Conservation (phyloP, 495 filamentous ascomycete genomes). For the Bryoglossum gracile region DNA sequence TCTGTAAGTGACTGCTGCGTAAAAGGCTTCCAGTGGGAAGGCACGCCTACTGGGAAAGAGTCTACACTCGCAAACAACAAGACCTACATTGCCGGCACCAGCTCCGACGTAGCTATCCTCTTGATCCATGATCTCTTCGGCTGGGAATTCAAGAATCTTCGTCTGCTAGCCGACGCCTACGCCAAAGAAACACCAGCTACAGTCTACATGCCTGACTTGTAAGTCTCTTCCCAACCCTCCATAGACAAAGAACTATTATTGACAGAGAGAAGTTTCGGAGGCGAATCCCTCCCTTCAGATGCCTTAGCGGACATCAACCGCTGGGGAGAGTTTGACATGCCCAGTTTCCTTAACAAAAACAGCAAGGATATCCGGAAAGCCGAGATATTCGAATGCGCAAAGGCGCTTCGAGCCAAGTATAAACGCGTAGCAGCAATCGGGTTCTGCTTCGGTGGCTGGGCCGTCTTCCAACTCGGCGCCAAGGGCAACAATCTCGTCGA, state of each 20-base stretch:
- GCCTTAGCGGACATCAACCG: no score
- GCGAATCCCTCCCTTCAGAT: conserved; percentile 31
- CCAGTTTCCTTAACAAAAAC: conserved; percentile 29
- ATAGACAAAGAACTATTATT: no score
- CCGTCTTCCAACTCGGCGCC: conserved; percentile 36
- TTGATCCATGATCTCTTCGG: conserved; percentile 44
- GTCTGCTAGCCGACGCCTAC: conserved; percentile 31
- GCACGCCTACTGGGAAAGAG: conserved; percentile 26
- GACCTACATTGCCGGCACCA: conserved; percentile 30
- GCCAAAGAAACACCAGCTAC: conserved; percentile 41
- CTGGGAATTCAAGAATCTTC: conserved; percentile 39
- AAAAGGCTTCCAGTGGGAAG: conserved; percentile 33
- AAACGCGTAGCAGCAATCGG: conserved; percentile 32
- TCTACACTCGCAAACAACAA: conserved; percentile 25
- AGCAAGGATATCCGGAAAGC: conserved; percentile 34
- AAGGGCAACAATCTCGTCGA: conserved; percentile 35
- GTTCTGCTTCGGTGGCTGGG: conserved; percentile 47
- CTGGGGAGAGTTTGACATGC: conserved; percentile 32
- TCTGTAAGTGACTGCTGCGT: no score
- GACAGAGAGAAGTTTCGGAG: no score
- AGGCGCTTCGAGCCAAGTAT: conserved; percentile 21
- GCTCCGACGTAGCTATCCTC: conserved; percentile 35
- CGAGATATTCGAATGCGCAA: conserved; percentile 36
- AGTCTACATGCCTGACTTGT: conserved; percentile 47
- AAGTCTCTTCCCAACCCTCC: no score